A percentile compares a stretch with the other conserved stretches of the same genome.
Evolutionary conservation across 768 basidiomycete genomes (phyloP).

Genomic region (Mrakia frigida): DNA sequence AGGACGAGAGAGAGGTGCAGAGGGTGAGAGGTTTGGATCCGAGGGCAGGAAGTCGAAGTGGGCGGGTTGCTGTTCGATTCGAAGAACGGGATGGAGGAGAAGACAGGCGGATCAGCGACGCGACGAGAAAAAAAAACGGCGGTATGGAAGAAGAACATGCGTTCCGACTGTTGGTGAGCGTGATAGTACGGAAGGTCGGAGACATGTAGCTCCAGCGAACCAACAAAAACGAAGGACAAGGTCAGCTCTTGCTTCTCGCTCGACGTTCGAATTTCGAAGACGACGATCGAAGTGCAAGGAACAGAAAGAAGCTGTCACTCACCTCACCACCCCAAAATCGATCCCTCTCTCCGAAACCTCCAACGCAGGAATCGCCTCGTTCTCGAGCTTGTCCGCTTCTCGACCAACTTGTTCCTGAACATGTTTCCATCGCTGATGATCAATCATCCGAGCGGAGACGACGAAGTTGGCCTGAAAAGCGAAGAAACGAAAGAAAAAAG

Average conservation of each 20-base stretch:
- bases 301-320: neutral
- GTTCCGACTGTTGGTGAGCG: neutral
- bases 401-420: slow-evolving; percentile 3
- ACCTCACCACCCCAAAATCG: slow-evolving; percentile 9
- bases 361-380: slow-evolving; percentile 2
- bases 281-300: too few species aligned
- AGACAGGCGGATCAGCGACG: neutral
- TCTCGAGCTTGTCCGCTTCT: slow-evolving; percentile 9
- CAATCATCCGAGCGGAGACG: neutral
- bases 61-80: neutral
- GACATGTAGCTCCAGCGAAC: neutral
- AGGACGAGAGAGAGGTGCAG: neutral
- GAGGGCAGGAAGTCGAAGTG: slow-evolving; percentile 9
- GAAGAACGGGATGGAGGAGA: neutral
- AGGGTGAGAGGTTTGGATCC: neutral
- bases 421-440: slow-evolving; percentile 3
- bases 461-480: neutral
- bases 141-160: neutral
- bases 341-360: neutral
- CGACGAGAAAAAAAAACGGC: neutral
- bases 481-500: neutral
- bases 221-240: neutral
- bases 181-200: neutral
- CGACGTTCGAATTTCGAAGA: neutral
- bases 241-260: neutral